A percentile compares a stretch with the other conserved stretches of the same genome.
phyloP scores from a whole-genome alignment of 306 rosid species.

The Cajanus cajan region DNA sequence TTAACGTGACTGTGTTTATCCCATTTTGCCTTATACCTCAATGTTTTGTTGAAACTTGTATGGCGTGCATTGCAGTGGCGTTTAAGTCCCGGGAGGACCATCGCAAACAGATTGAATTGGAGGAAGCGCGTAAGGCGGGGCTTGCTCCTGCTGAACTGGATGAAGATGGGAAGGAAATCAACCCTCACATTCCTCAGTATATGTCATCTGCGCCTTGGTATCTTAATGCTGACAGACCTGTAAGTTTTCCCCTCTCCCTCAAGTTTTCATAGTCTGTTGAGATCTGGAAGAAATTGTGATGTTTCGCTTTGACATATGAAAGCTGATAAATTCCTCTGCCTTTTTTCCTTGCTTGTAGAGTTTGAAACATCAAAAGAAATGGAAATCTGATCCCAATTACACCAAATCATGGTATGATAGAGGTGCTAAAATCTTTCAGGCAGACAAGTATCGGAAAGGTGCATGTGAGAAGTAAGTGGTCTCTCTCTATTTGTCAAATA shows the following conservation, averaged over 20 bases:
- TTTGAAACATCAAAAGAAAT: constrained; percentile 37
- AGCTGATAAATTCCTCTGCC: not conserved
- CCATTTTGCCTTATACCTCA: not conserved
- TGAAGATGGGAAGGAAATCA: constrained; percentile 35
- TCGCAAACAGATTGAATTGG: constrained; percentile 31
- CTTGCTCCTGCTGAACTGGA: constrained; percentile 30
- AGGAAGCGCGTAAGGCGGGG: constrained; percentile 30
- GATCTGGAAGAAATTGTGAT: not conserved
- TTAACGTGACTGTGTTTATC: not conserved
- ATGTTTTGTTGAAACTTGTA: not conserved
- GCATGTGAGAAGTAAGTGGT: constrained; percentile 30
- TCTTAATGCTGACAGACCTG: constrained; percentile 33
- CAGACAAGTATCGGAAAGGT: constrained; percentile 30
- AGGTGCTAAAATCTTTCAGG: constrained; percentile 30
- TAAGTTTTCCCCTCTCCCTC: not conserved
- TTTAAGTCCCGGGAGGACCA: constrained; percentile 35
- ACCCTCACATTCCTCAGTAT: constrained; percentile 30
- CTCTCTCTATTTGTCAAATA: not conserved
- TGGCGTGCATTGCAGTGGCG: constrained; percentile 18
- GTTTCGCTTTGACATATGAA: no score
- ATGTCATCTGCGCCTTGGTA: constrained; percentile 28
- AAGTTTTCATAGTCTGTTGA: not conserved
- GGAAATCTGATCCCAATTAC: constrained; percentile 31
- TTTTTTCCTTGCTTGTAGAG: constrained; percentile 11
- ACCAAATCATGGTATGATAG: constrained; percentile 28